Percentiles rank a stretch among this genome's conserved stretches.
These are phyloP conservation scores for Cordyceps tenuipes DNA, from an alignment of 2,329 filamentous ascomycete genomes.

Conservation along the genomic window DNA sequence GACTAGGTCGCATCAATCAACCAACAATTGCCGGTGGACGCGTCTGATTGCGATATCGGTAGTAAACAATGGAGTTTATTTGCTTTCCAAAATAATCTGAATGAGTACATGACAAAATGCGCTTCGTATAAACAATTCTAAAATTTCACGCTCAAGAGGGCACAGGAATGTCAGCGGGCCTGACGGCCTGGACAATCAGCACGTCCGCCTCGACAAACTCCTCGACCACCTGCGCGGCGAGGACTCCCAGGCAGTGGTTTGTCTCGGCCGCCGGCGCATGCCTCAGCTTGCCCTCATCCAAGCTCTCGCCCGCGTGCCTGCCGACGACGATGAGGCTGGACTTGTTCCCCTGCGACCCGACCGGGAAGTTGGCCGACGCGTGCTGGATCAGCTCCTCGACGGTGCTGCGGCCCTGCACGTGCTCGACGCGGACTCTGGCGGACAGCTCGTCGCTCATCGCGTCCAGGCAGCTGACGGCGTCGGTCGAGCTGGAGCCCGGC, in stretches of 20 bases:
- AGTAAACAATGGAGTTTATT: background rate
- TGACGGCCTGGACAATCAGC: conserved; percentile 19
- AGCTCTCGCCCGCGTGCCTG: conserved; percentile 13
- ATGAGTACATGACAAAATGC: background rate
- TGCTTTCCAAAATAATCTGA: background rate
- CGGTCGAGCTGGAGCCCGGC: conserved; percentile 9
- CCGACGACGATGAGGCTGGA: conserved; percentile 19
- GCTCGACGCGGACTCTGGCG: conserved; percentile 17
- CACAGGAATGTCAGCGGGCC: background rate
- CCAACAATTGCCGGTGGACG: too few species aligned
- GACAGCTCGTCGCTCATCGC: conserved; percentile 11
- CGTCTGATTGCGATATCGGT: too few species aligned
- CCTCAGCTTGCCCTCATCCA: conserved; percentile 18
- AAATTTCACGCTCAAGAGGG: background rate
- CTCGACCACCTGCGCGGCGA: conserved; percentile 18
- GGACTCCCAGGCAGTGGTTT: conserved; percentile 17
- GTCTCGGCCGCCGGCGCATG: conserved; percentile 16
- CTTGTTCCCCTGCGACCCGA: conserved; percentile 1
- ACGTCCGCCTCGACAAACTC: conserved; percentile 18
- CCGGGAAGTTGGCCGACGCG: conserved; percentile 11
- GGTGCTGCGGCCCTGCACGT: conserved; percentile 11
- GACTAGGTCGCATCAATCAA: too few species aligned
- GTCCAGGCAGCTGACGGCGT: conserved; percentile 12
- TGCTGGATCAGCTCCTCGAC: conserved; percentile 19
- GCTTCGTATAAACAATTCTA: background rate